Percentiles rank a stretch among this genome's conserved stretches.
These are phyloP conservation scores for Grosmannia penicillata DNA, from an alignment of 2,329 filamentous ascomycete species.

Conservation along the genomic window DNA sequence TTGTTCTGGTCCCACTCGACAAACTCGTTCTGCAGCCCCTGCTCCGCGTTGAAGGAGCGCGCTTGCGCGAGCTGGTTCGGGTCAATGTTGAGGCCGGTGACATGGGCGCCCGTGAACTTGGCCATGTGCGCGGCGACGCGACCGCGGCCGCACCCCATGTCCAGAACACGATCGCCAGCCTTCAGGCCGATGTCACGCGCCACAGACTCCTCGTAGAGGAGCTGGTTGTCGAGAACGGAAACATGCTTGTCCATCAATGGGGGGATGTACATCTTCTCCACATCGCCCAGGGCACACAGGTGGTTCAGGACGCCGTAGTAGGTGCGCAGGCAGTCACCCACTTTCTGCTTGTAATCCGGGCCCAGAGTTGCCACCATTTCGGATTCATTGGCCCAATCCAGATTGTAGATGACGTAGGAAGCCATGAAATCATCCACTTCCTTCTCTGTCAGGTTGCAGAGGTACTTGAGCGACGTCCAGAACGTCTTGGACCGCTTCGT, in stretches of 20 bases:
- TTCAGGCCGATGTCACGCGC: constrained; percentile 29
- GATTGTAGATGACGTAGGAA: constrained; percentile 40
- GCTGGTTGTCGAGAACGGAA: constrained; percentile 34
- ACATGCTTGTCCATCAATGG: constrained; percentile 35
- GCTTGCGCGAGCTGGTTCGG: constrained; percentile 35
- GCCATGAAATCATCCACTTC: constrained; percentile 41
- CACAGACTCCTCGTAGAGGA: constrained; percentile 35
- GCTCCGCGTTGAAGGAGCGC: constrained; percentile 24
- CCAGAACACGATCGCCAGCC: constrained; percentile 29
- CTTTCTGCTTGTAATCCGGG: constrained; percentile 31
- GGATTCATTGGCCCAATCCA: constrained; percentile 36
- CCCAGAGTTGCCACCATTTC: constrained; percentile 32
- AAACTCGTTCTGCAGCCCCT: constrained; percentile 30
- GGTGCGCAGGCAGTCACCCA: constrained; percentile 33
- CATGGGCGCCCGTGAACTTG: constrained; percentile 27
- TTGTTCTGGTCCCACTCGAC: constrained; percentile 35
- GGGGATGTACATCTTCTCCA: constrained; percentile 45
- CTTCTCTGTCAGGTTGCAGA: constrained; percentile 30
- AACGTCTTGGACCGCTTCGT: constrained; percentile 35
- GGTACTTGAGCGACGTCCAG: constrained; percentile 32
- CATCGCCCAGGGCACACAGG: constrained; percentile 36
- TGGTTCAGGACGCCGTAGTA: constrained; percentile 41
- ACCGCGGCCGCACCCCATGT: constrained; percentile 37
- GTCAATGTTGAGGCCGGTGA: constrained; percentile 39
- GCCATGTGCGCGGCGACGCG: constrained; percentile 39